Evolutionary conservation across 1,139 yeast genomes (phyloP).

Genomic region (Zygosaccharomyces sapae): DNA sequence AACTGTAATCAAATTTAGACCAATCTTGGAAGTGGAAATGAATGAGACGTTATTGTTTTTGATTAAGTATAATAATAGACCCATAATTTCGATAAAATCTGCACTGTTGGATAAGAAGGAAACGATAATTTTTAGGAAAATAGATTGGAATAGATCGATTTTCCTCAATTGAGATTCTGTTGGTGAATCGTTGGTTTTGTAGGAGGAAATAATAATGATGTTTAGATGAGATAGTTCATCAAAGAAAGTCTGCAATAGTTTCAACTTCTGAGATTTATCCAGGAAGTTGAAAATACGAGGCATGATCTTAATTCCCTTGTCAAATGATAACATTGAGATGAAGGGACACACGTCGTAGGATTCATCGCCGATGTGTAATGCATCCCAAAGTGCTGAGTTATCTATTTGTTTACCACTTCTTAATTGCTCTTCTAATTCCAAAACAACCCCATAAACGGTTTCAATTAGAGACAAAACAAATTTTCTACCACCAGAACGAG

Average conservation of each 20-base stretch:
- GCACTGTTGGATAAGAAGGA: conserved; percentile 76
- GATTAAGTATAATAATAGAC: conserved; percentile 69
- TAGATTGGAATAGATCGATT: conserved; percentile 75
- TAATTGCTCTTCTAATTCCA: conserved; percentile 78
- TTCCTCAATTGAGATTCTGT: conserved; percentile 51
- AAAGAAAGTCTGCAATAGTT: conserved; percentile 74
- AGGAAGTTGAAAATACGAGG: conserved; percentile 86
- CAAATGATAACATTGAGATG: conserved; percentile 75
- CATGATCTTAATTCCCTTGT: conserved; percentile 84
- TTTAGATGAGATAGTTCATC: conserved; percentile 77
- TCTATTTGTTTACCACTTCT: conserved; percentile 59
- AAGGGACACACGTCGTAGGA: conserved; percentile 68
- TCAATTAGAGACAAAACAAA: conserved; percentile 53
- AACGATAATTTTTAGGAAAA: conserved; percentile 81
- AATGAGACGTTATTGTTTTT: conserved; percentile 69
- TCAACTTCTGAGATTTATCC: conserved; percentile 69
- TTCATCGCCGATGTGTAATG: conserved; percentile 62
- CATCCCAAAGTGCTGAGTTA: conserved; percentile 66
- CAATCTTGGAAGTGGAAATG: conserved; percentile 78
- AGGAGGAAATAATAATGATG: conserved; percentile 74
- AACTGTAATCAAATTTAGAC: conserved; percentile 82
- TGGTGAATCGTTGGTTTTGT: conserved; percentile 59
- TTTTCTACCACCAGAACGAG: conserved; percentile 40
- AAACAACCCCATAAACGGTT: conserved; percentile 69
- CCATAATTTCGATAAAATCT: conserved; percentile 74